Evolutionary conservation across 139 green algal species (phyloP), one percentile per base, ranked within the genome.

Genomic region (Ettlia oleoabundans): DNA sequence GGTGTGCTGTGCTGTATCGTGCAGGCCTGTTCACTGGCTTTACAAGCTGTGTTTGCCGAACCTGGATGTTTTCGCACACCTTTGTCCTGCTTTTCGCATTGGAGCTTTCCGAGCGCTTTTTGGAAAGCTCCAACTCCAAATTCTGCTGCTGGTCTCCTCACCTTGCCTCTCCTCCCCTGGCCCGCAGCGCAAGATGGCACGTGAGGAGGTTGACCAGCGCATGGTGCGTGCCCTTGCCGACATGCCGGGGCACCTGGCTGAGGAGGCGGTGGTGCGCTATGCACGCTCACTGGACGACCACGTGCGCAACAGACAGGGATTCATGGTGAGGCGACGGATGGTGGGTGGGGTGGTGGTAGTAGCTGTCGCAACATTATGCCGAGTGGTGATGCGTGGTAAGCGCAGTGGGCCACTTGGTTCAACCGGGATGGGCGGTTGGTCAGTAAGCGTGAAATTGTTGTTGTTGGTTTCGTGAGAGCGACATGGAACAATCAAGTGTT

Each of bases 291-390:
- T 81, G 35, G 82, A 87, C 41, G 85, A 86, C 33, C 81, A 68
- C 66, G 81, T 92, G 64, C 82, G 89, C 69, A 88, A 76, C 84
- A 86, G 87, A 41, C 88, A 90, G 42, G 89, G 89, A 28, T 92
- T 92, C 82, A 86, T 92, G 78, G 86, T 92, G 81, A 62, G 85
- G 19, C 47, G 58, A 33, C 6, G 43, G 28, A 30, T 65, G 71
- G n/a, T 30, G 30, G n/a, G 9, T 3, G 30, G 58, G 47, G 51
- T 21, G 28, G 33, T n/a, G 58, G 22, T 33, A 3, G 33, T n/a
- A n/a, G n/a, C n/a, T n/a, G n/a, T n/a, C n/a, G n/a, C n/a, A n/a
- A 15, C 47, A 24, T 58, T 24, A 58, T 58, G 47, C 47, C 47
- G 15, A n/a, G 5, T 33, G 4, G 10, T 10, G 28, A 43, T 7